A percentile compares a stretch with the other conserved stretches of the same genome.
phyloP scores from a whole-genome alignment of 352 stramenopile species.

The Pelagophyceae sp. region DNA sequence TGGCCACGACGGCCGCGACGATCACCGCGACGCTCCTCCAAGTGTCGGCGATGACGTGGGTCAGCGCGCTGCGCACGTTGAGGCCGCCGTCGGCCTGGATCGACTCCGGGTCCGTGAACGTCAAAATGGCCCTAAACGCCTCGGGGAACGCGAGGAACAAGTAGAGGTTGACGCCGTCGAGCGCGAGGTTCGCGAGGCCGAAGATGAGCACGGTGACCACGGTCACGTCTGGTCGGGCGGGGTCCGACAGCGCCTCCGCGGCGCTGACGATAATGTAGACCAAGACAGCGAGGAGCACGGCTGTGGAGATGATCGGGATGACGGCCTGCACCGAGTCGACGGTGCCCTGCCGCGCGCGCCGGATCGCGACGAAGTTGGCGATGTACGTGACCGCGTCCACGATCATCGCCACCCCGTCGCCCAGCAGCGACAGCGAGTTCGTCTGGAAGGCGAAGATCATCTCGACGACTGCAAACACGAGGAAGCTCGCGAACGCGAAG shows the following conservation, averaged over 20 bases:
- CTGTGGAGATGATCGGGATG: not conserved
- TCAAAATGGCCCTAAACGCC: not conserved
- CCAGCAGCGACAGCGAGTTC: not conserved
- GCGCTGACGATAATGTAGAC: conserved; percentile 2
- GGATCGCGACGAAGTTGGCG: not conserved
- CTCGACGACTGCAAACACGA: not conserved
- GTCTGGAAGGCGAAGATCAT: not conserved
- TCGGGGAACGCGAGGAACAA: not conserved
- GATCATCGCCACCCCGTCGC: not conserved
- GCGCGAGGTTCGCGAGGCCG: conserved; percentile 5
- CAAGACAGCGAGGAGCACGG: not conserved
- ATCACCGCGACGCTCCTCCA: not conserved
- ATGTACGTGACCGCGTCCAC: not conserved
- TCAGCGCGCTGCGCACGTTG: not conserved
- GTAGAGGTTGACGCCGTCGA: not conserved
- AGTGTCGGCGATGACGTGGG: conserved; percentile 6
- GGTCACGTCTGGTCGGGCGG: too few species aligned
- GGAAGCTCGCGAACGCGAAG: not conserved
- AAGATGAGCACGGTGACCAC: not conserved
- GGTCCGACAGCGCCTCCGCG: not conserved
- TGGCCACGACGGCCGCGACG: not conserved
- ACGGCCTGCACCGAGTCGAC: not conserved
- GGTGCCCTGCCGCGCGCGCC: not conserved
- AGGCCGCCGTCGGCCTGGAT: not conserved
- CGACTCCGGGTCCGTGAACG: not conserved